Evolutionary conservation across 2,329 filamentous ascomycete genomes (phyloP).

Genomic region (Tolypocladium guangdongense): DNA sequence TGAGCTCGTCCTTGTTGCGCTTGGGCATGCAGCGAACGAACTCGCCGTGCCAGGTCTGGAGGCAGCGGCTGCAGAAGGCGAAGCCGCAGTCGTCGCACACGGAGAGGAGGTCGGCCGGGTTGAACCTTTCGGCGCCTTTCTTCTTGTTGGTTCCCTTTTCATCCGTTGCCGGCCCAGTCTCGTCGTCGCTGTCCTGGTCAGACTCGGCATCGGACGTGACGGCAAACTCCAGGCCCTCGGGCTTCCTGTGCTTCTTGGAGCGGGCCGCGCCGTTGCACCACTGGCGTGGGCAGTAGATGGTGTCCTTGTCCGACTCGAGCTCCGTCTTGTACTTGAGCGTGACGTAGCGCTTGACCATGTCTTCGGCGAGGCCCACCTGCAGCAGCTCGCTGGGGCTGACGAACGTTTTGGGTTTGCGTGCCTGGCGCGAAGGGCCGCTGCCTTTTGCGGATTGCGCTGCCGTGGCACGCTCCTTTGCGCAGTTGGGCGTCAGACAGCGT

Average conservation of each 20-base stretch:
- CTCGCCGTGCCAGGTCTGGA: conserved; percentile 85
- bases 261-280: conserved; percentile 89
- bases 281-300: conserved; percentile 80
- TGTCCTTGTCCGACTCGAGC: conserved; percentile 83
- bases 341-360: conserved; percentile 75
- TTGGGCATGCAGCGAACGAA: conserved; percentile 59
- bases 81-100: conserved; percentile 85
- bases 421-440: conserved; percentile 5
- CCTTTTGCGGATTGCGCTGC: conserved; percentile 7
- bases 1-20: conserved; percentile 57
- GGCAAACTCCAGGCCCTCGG: conserved; percentile 50
- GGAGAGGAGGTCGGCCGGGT: conserved; percentile 53
- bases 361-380: conserved; percentile 60
- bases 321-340: conserved; percentile 85
- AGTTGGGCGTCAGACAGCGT: conserved; percentile 69
- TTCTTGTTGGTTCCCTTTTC: conserved; percentile 10
- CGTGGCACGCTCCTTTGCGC: conserved; percentile 51
- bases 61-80: conserved; percentile 68
- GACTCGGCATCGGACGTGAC: conserved; percentile 44
- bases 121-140: conserved; percentile 22
- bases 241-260: conserved; percentile 63
- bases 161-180: conserved; percentile 17
- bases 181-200: conserved; percentile 36
- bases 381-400: conserved; percentile 77
- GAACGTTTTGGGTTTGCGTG: conserved; percentile 50